phyloP scores from a whole-genome alignment of 108 stramenopile species.

The Chaetoceros muelleri region DNA sequence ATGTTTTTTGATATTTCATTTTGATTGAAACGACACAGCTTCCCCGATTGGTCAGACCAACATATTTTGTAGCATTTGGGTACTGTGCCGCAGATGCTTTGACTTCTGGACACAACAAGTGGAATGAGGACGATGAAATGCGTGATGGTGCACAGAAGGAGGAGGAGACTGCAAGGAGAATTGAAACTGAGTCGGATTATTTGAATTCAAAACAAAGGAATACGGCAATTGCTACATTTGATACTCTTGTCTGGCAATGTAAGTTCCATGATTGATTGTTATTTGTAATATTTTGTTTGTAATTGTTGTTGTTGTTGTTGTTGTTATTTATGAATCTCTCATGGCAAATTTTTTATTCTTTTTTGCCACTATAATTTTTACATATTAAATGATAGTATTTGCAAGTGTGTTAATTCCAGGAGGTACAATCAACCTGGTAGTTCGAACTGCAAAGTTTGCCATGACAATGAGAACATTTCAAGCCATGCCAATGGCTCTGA shows the following conservation, averaged over 20 bases:
- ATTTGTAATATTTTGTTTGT: too few relatives aligned
- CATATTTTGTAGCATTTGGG: constrained; percentile 66
- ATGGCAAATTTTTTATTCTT: background rate
- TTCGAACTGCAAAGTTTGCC: constrained; percentile 47
- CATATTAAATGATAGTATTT: constrained; percentile 14
- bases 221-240: constrained; percentile 39
- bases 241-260: constrained; percentile 54
- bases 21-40: constrained; percentile 23
- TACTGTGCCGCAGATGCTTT: constrained; percentile 68
- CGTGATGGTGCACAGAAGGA: background rate
- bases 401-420: constrained; percentile 72
- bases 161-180: background rate
- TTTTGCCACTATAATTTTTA: background rate
- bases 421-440: constrained; percentile 62
- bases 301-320: too few relatives aligned
- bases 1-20: too few relatives aligned
- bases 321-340: too few relatives aligned
- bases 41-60: constrained; percentile 53
- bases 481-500: constrained; percentile 30
- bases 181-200: background rate
- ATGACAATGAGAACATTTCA: constrained; percentile 27
- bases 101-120: constrained; percentile 42
- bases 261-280: too few relatives aligned
- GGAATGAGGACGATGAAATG: constrained; percentile 9
- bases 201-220: constrained; percentile 17